phyloP scores from a whole-genome alignment of 2,329 filamentous ascomycete species.

The Cladorrhinum sp. region DNA sequence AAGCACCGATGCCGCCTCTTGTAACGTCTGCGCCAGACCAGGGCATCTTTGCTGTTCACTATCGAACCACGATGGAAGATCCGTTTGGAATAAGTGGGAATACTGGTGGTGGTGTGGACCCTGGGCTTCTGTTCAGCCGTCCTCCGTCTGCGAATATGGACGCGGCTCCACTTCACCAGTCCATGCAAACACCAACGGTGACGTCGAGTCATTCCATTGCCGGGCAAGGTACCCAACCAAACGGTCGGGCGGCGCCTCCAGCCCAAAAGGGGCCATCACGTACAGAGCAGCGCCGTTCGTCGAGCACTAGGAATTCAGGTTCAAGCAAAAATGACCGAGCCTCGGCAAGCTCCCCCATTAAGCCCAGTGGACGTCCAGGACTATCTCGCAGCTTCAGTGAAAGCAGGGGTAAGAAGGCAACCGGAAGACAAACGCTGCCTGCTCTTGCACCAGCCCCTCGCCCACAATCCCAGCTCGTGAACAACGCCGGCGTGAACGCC shows the following conservation, averaged over 20 bases:
- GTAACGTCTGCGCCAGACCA: conserved; percentile 38
- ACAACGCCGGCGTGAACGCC: conserved; percentile 32
- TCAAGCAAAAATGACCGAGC: conserved; percentile 43
- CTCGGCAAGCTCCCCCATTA: conserved; percentile 50
- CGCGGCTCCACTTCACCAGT: conserved; percentile 31
- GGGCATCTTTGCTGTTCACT: conserved; percentile 41
- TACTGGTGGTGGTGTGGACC: conserved; percentile 51
- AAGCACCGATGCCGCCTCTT: conserved; percentile 42
- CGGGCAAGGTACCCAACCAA: conserved; percentile 3
- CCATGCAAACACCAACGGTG: conserved; percentile 30
- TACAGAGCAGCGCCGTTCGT: conserved; percentile 43
- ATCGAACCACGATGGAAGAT: conserved; percentile 46
- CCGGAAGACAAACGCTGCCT: conserved; percentile 42
- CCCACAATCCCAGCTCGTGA: conserved; percentile 30
- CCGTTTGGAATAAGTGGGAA: conserved; percentile 47
- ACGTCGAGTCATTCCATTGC: conserved; percentile 16
- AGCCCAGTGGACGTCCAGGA: conserved; percentile 45
- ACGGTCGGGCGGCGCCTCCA: conserved; percentile 13
- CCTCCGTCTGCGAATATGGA: conserved; percentile 49
- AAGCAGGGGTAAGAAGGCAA: conserved; percentile 45
- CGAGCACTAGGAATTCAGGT: conserved; percentile 43
- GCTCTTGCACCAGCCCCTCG: conserved; percentile 46
- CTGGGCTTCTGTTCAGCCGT: conserved; percentile 56
- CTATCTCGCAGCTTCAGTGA: conserved; percentile 56
- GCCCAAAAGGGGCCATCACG: conserved; percentile 24